phyloP scores from a whole-genome alignment of 2,329 filamentous ascomycete genomes.

The Scortechinia acanthostroma region DNA sequence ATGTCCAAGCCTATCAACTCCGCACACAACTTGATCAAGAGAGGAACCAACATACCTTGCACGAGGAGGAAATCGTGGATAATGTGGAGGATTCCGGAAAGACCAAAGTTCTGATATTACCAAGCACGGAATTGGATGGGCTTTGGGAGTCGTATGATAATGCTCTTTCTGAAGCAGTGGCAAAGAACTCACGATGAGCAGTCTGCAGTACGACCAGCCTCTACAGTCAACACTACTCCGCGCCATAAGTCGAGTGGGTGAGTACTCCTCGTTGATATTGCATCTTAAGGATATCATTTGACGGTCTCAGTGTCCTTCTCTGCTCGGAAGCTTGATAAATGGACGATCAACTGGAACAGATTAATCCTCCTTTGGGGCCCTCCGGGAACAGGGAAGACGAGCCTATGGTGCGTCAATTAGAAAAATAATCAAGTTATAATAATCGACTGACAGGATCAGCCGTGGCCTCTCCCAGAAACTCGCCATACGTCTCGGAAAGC shows the following conservation, averaged over 20 bases:
- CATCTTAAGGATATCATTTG: constrained; percentile 2
- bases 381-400: constrained; percentile 31
- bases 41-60: constrained; percentile 10
- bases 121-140: constrained; percentile 25
- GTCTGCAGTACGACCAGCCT: constrained; percentile 29
- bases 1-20: constrained; percentile 30
- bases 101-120: constrained; percentile 21
- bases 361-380: constrained; percentile 31
- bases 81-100: constrained; percentile 15
- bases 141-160: constrained; percentile 29
- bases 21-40: constrained; percentile 12
- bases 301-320: constrained; percentile 14
- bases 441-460: constrained; percentile 10
- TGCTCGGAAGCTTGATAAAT: constrained; percentile 21
- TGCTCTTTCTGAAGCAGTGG: not conserved
- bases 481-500: constrained; percentile 31
- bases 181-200: constrained; percentile 6
- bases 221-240: constrained; percentile 29
- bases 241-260: constrained; percentile 26
- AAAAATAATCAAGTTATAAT: not conserved
- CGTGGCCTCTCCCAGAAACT: constrained; percentile 38
- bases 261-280: not conserved
- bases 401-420: constrained; percentile 19
- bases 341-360: constrained; percentile 32
- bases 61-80: constrained; percentile 1